Conservation (phyloP, 345 rosid genomes). For the Salix brachista region DNA sequence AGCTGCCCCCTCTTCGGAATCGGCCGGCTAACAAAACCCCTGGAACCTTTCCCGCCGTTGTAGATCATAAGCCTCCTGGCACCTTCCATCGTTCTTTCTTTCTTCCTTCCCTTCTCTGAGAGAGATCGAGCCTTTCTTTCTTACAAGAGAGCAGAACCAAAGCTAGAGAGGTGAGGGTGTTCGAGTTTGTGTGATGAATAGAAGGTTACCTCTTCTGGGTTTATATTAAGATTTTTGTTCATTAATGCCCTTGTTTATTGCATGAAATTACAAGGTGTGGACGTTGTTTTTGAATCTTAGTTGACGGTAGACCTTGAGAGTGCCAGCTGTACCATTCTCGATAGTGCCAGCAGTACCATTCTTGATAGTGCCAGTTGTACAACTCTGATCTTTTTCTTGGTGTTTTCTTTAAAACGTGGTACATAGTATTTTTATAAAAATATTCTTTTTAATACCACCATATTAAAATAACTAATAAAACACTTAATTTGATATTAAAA, state of each 20-base stretch:
- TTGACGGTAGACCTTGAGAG: constrained; percentile 29
- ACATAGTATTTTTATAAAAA: no score
- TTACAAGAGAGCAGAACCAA: background rate
- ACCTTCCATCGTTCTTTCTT: constrained; percentile 32
- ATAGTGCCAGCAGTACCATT: background rate
- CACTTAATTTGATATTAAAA: no score
- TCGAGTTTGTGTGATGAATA: no score
- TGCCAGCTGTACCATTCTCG: background rate
- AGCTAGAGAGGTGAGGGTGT: no score
- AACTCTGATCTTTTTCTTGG: background rate
- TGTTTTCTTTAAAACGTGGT: background rate
- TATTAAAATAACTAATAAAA: no score
- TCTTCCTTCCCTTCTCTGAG: background rate
- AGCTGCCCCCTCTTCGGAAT: constrained; percentile 75
- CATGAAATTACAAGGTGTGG: background rate
- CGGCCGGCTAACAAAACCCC: constrained; percentile 42
- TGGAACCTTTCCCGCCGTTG: constrained; percentile 27
- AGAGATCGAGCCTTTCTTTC: background rate
- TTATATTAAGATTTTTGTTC: background rate
- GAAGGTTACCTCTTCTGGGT: background rate
- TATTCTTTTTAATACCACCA: no score
- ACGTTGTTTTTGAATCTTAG: background rate
- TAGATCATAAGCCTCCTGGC: constrained; percentile 19
- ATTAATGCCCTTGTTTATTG: background rate
- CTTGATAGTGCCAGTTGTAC: background rate